phyloP scores from a whole-genome alignment of 2,329 filamentous ascomycete genomes.

The Hyphodiscus sp. region DNA sequence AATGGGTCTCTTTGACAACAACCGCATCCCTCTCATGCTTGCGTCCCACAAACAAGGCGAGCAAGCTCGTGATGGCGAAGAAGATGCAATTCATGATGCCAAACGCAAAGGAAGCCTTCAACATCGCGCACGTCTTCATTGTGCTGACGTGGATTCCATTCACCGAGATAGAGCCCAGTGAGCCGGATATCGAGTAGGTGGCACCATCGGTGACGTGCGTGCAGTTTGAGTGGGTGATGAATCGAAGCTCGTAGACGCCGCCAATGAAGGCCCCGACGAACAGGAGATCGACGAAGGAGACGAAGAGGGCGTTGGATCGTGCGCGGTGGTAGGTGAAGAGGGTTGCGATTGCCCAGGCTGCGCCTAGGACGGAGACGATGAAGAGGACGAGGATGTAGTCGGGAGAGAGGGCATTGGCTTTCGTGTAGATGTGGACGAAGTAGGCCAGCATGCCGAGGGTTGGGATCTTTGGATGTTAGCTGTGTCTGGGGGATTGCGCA shows the following conservation, averaged over 20 bases:
- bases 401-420: conserved; percentile 51
- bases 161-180: conserved; percentile 50
- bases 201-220: conserved; percentile 44
- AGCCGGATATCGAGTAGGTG: conserved; percentile 50
- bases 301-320: conserved; percentile 52
- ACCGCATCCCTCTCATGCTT: conserved; percentile 13
- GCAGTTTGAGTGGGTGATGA: conserved; percentile 61
- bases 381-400: conserved; percentile 59
- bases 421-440: conserved; percentile 56
- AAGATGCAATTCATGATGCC: conserved; percentile 82
- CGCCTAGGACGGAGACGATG: conserved; percentile 57
- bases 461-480: conserved; percentile 45
- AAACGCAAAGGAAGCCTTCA: conserved; percentile 85
- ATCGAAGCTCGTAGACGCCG: conserved; percentile 52
- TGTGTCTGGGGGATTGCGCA: background rate
- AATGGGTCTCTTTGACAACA: conserved; percentile 26
- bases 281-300: conserved; percentile 51
- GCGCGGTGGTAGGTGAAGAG: conserved; percentile 62
- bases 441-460: conserved; percentile 60
- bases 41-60: conserved; percentile 46
- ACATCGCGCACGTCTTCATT: conserved; percentile 80
- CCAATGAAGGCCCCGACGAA: conserved; percentile 61
- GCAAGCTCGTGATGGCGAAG: conserved; percentile 69
- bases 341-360: conserved; percentile 58
- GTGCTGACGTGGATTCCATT: conserved; percentile 47